Evolutionary conservation across 108 stramenopile genomes (phyloP), one percentile per base, ranked within the genome.

Genomic region (Tribonema minus): DNA sequence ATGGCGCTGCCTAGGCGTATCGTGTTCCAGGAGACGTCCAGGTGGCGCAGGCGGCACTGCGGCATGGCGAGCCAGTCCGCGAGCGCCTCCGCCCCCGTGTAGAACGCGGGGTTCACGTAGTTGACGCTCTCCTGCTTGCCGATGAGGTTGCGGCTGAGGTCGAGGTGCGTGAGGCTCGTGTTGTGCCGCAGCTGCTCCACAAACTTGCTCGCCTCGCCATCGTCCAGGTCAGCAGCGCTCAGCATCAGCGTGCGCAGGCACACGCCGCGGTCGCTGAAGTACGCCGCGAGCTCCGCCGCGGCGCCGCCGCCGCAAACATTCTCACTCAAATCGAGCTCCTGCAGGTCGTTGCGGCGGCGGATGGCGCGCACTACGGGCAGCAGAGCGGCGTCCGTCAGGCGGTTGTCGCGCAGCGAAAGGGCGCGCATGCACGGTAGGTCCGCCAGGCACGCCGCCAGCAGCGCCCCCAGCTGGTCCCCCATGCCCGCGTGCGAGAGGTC

Each of bases 111-210:
- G 2, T 76, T 38, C n/a, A 84, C 81, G 61, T 72, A 72, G 38
- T 72, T 72, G 9, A 72, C 62, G 71, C 61, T 63, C 38, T 72
- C 71, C 71, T 72, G 37, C 5, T 30, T 65, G 39, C 85, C 85
- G 38, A 86, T 84, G 40, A 84, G 72, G 84, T 86, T 86, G 75
- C 76, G 72, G 63, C 79, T 76, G 20, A 86, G 39, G 29, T 86
- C 84, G 37, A 86, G 76, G 54, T 67, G 37, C n/a, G 76, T 77
- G 12, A 77, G 76, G 1, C 58, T 77, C 67, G 28, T 64, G 71
- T 81, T 70, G 4, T 27, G 1, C 37, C 37, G 62, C 73, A 72
- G 37, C 29, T 69, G 25, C 34, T 73, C 58, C 31, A 76, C 65
- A 27, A 85, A 39, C 31, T 77, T 74, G 61, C 27, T 62, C 36